These are phyloP conservation scores for Globisporangium irregulare DNA, from an alignment of 352 stramenopile species.

Conservation along the genomic window DNA sequence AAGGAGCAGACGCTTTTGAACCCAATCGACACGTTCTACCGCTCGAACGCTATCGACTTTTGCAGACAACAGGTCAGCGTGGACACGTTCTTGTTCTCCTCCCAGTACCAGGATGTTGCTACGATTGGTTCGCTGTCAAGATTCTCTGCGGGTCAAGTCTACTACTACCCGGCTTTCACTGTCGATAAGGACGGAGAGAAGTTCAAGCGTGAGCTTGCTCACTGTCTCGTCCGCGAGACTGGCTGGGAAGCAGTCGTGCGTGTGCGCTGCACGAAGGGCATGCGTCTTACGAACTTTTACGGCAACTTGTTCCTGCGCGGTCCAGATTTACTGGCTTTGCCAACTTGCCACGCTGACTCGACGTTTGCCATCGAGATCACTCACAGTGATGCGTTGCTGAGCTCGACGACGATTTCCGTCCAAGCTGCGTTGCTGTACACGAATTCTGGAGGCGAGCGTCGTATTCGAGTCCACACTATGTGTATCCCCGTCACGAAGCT, in stretches of 20 bases:
- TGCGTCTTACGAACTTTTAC: constrained; percentile 98
- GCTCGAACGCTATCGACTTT: constrained; percentile 95
- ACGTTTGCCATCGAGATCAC: constrained; percentile 97
- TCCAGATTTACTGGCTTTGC: constrained; percentile 96
- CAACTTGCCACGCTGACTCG: constrained; percentile 95
- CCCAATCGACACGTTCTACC: constrained; percentile 88
- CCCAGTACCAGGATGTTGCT: constrained; percentile 96
- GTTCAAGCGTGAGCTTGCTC: constrained; percentile 92
- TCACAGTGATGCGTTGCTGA: constrained; percentile 95
- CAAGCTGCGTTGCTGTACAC: constrained; percentile 98
- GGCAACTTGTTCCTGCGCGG: constrained; percentile 98
- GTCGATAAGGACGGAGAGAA: constrained; percentile 89
- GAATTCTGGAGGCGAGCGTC: constrained; percentile 94
- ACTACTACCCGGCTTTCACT: constrained; percentile 97
- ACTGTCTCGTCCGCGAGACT: constrained; percentile 92
- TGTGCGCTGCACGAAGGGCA: constrained; percentile 96
- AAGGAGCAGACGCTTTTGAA: constrained; percentile 92
- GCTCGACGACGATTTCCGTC: constrained; percentile 92
- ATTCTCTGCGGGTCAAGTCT: constrained; percentile 94
- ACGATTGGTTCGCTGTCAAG: constrained; percentile 94
- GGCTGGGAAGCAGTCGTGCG: constrained; percentile 96
- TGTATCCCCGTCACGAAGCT: constrained; percentile 91
- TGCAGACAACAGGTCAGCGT: constrained; percentile 98
- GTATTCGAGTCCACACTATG: constrained; percentile 98
- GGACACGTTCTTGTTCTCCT: constrained; percentile 97